phyloP scores from a whole-genome alignment of 108 stramenopile species.

The Craspedostauros australis region DNA sequence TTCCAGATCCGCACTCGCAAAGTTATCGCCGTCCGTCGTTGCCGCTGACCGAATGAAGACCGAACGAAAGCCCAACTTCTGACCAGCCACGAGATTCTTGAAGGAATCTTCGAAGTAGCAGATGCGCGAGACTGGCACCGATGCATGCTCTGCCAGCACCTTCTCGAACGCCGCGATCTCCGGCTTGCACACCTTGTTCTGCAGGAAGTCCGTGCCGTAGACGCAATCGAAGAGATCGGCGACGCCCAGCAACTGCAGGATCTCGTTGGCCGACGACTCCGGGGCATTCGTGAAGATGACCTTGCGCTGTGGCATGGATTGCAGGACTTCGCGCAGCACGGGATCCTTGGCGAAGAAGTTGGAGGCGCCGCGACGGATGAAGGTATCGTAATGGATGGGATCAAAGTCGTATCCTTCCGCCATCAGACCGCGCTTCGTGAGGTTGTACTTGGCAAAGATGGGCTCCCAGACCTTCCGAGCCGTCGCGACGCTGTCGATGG shows the following conservation, averaged over 20 bases:
- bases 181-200: constrained; percentile 27
- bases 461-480: constrained; percentile 29
- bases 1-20: neutral
- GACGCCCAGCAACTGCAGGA: constrained; percentile 24
- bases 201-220: constrained; percentile 24
- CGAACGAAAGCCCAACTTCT: constrained; percentile 29
- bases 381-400: constrained; percentile 18
- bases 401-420: constrained; percentile 38
- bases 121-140: too few species aligned
- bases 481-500: constrained; percentile 19
- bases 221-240: constrained; percentile 27
- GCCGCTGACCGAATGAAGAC: constrained; percentile 27
- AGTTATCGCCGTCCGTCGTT: constrained; percentile 15
- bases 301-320: constrained; percentile 27
- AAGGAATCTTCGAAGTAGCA: constrained; percentile 44
- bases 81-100: constrained; percentile 27
- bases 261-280: constrained; percentile 25
- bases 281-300: constrained; percentile 39
- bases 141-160: constrained; percentile 18
- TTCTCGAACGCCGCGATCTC: constrained; percentile 28
- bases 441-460: constrained; percentile 34
- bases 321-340: constrained; percentile 18
- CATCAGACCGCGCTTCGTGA: constrained; percentile 30
- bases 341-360: constrained; percentile 13
- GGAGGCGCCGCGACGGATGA: constrained; percentile 22